Evolutionary conservation across 2,329 filamentous ascomycete genomes (phyloP), one percentile per base, ranked within the genome.

Genomic region (Tympanopsis confertula): DNA sequence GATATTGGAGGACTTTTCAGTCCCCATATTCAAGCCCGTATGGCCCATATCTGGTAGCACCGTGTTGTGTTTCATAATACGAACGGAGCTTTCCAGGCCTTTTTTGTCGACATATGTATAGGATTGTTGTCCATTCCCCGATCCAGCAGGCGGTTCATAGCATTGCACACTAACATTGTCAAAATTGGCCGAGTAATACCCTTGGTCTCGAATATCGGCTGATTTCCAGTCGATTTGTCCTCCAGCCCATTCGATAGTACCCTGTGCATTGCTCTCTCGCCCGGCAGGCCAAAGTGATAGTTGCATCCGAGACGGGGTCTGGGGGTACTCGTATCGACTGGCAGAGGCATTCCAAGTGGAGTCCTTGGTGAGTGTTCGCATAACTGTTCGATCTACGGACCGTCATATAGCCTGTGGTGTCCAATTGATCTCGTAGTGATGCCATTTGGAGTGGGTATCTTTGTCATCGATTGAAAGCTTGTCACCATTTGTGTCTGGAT

Each of bases 271-370:
- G 53, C 69, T 71, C 5, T 76, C 62, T 35, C 84, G 74, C 54
- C 91, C 91, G 51, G 86, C 91, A 29, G 91, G 91, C 91, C 91
- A 98, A 52, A 98, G 78, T 13, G 91, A 96, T 36, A 98, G 71
- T 66, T 95, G 86, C 38, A 98, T 74, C 48, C 89, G 85, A 13
- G 88, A 65, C 3, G 91, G 91, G 0, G 88, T 93, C 64, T 96
- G 91, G 5, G 91, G 91, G 67, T 74, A 98, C 50, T 82, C 69
- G 71, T 80, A 98, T 58, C 79, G 78, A 59, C 88, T 82, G 41
- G 77, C 63, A 5, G 86, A 93, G 12, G 68, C 63, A 63, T 98
- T 95, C 78, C 82, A 96, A 12, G 91, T 96, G 26, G 86, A 75
- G 13, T 71, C 67, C 54, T 81, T 79, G 55, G 87, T 69, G 56